Conservation (phyloP, 257 asterid species). For the Solanum bulbocastanum region DNA sequence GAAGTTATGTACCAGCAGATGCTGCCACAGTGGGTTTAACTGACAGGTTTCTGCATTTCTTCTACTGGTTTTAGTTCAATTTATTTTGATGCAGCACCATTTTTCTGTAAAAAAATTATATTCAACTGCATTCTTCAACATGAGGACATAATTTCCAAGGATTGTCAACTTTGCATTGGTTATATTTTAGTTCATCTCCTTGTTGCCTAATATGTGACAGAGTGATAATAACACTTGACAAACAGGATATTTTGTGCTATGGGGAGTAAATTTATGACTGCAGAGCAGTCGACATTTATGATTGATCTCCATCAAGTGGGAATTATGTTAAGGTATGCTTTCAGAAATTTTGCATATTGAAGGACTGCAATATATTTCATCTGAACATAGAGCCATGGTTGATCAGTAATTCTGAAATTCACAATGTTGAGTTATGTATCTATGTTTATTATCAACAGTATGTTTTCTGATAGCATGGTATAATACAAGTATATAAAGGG, state of each 20-base stretch:
- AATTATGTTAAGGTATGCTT: conserved; percentile 74
- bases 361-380: neutral
- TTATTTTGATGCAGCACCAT: neutral
- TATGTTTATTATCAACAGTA: neutral
- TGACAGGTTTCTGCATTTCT: conserved; percentile 50
- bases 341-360: neutral
- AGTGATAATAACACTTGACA: neutral
- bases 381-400: neutral
- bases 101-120: neutral
- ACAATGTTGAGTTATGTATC: neutral
- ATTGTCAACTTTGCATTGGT: neutral
- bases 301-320: conserved; percentile 98
- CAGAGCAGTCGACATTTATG: conserved; percentile 97
- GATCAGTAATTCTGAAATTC: neutral
- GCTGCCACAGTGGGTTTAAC: conserved; percentile 94
- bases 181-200: neutral
- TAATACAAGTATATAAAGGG: neutral
- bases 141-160: neutral
- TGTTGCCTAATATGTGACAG: conserved; percentile 1
- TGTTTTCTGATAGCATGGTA: neutral
- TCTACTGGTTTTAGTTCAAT: conserved; percentile 3
- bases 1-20: conserved; percentile 98
- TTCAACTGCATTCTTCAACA: neutral
- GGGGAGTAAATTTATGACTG: conserved; percentile 94
- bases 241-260: conserved; percentile 89